Percentiles rank a stretch among this genome's conserved stretches.
Conservation (phyloP, 2,329 filamentous ascomycete species). For the Diaporthe sp. region DNA sequence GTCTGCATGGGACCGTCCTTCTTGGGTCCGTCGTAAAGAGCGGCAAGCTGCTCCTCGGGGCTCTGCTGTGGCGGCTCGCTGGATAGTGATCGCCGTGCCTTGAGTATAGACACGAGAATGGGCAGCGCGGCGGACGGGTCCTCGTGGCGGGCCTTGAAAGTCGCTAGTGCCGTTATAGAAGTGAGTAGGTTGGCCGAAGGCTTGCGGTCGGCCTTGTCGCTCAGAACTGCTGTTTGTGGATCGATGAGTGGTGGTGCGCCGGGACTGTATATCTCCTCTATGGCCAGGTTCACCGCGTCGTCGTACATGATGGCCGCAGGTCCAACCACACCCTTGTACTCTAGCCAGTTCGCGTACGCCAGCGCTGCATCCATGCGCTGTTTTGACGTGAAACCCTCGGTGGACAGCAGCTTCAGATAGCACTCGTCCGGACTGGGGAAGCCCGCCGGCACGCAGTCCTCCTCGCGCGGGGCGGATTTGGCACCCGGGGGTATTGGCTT, state of each 20-base stretch:
- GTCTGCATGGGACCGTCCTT: conserved; percentile 42
- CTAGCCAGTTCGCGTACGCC: conserved; percentile 87
- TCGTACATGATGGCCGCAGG: conserved; percentile 80
- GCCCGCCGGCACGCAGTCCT: conserved; percentile 77
- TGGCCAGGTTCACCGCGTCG: conserved; percentile 83
- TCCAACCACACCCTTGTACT: conserved; percentile 78
- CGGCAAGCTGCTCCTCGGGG: not conserved
- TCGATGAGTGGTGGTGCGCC: conserved; percentile 66
- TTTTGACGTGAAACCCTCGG: conserved; percentile 81
- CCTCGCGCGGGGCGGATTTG: conserved; percentile 76
- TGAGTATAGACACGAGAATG: conserved; percentile 87
- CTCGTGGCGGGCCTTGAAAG: conserved; percentile 79
- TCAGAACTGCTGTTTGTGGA: conserved; percentile 73
- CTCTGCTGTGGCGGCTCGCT: conserved; percentile 45
- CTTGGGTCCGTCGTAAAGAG: not conserved
- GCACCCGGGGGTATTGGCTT: conserved; percentile 78
- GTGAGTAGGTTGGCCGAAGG: conserved; percentile 81
- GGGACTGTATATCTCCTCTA: conserved; percentile 61
- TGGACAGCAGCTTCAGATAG: conserved; percentile 87
- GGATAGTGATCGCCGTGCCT: conserved; percentile 77
- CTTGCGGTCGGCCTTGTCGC: conserved; percentile 63
- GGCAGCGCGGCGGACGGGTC: conserved; percentile 80
- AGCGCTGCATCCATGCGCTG: conserved; percentile 87
- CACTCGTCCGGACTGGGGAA: conserved; percentile 80
- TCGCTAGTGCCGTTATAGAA: conserved; percentile 82